Percentiles rank a stretch among this genome's conserved stretches.
phyloP scores from a whole-genome alignment of 176 grass and related monocot genomes.

The Ensete glaucum region DNA sequence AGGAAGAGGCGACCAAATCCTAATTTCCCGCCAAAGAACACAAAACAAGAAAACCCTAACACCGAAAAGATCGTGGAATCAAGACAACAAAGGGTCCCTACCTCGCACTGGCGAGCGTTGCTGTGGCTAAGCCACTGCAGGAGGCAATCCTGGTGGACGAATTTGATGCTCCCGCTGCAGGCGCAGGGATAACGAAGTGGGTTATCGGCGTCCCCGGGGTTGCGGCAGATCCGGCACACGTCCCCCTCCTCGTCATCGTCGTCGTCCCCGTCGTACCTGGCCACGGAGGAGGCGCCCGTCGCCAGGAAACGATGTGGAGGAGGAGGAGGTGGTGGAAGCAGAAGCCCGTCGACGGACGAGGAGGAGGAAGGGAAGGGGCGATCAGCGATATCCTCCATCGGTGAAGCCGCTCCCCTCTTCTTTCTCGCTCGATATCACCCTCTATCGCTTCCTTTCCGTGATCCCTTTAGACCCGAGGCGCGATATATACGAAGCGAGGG shows the following conservation, averaged over 20 bases:
- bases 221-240: constrained; percentile 99
- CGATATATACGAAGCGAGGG: not conserved
- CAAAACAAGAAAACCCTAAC: constrained; percentile 11
- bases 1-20: not conserved
- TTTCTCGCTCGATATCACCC: not conserved
- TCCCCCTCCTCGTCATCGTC: constrained; percentile 55
- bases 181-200: constrained; percentile 94
- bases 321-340: constrained; percentile 18
- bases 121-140: constrained; percentile 98
- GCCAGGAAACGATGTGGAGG: constrained; percentile 6
- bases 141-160: constrained; percentile 98
- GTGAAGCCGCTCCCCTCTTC: not conserved
- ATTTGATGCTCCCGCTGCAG: constrained; percentile 98
- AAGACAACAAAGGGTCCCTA: not conserved
- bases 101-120: constrained; percentile 99
- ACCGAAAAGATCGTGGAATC: not conserved
- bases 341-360: not conserved
- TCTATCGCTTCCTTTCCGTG: not conserved
- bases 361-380: not conserved
- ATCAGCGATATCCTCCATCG: constrained; percentile 3
- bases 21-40: not conserved
- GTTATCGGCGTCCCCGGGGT: constrained; percentile 73
- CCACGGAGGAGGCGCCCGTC: constrained; percentile 13
- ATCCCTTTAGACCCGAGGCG: not conserved
- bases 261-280: constrained; percentile 32